Evolutionary conservation across 805 yeast genomes (phyloP).

Genomic region (Tetrapisispora nanseiensis): DNA sequence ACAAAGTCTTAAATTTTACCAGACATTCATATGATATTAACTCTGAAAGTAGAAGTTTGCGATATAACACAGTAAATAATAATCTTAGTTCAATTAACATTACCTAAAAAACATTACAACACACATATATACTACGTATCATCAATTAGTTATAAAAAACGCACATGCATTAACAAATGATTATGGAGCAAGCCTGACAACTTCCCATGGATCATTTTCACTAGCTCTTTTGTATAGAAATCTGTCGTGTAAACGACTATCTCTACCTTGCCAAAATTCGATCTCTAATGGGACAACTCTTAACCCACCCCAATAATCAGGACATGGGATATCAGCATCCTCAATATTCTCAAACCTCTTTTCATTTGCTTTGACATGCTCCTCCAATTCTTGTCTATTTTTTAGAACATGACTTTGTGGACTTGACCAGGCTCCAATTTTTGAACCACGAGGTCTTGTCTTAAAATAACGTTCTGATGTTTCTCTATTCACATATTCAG

Average conservation of each 20-base stretch:
- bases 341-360: slow-evolving; percentile 50
- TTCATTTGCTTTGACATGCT: slow-evolving; percentile 37
- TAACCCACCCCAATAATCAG: slow-evolving; percentile 93
- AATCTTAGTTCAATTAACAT: no score
- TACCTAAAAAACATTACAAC: no score
- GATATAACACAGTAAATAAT: no score
- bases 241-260: slow-evolving; percentile 83
- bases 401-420: slow-evolving; percentile 65
- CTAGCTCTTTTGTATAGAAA: slow-evolving; percentile 55
- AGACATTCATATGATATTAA: no score
- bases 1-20: no score
- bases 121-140: no score
- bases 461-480: slow-evolving; percentile 69
- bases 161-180: neutral
- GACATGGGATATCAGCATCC: slow-evolving; percentile 71
- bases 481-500: slow-evolving; percentile 63
- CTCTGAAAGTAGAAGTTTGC: no score
- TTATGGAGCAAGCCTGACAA: slow-evolving; percentile 65
- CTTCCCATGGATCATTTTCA: slow-evolving; percentile 46
- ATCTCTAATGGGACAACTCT: slow-evolving; percentile 79
- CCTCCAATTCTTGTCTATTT: slow-evolving; percentile 55
- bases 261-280: slow-evolving; percentile 97
- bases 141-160: neutral
- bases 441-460: slow-evolving; percentile 86
- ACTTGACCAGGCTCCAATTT: slow-evolving; percentile 94